Evolutionary conservation across 2,329 filamentous ascomycete species (phyloP).

Genomic region (Colletotrichum caudatum): DNA sequence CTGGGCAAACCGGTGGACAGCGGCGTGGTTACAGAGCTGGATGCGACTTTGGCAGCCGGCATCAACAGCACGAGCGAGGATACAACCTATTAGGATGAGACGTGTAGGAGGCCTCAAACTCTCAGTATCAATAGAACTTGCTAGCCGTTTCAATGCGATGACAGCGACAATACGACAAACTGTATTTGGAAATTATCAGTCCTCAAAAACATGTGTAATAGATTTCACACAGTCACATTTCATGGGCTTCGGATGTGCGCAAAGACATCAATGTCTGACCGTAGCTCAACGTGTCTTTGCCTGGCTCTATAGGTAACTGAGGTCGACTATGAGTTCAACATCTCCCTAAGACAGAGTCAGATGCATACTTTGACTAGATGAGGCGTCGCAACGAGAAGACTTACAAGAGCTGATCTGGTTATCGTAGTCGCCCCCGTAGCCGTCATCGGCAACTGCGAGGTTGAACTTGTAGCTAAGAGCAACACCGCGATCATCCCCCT

Average conservation of each 20-base stretch:
- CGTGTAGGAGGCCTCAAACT: too few species aligned
- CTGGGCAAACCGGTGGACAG: constrained; percentile 35
- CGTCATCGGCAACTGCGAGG: constrained; percentile 5
- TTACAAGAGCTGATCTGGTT: constrained; percentile 38
- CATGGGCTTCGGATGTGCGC: neutral
- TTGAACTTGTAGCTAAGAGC: constrained; percentile 34
- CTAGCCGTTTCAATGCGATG: neutral
- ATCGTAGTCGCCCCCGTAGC: constrained; percentile 33
- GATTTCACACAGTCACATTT: neutral
- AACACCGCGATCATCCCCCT: constrained; percentile 34
- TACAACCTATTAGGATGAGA: constrained; percentile 25
- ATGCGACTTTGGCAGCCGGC: constrained; percentile 34
- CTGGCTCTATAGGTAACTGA: neutral
- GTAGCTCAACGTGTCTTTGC: too few species aligned
- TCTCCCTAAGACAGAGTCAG: constrained; percentile 20
- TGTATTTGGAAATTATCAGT: rapidly evolving
- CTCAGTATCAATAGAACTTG: neutral
- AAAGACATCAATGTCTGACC: neutral
- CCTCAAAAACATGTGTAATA: neutral
- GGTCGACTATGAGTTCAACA: constrained; percentile 1
- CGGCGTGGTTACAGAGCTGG: constrained; percentile 36
- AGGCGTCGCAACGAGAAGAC: neutral
- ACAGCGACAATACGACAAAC: too few species aligned
- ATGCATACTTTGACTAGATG: too few species aligned
- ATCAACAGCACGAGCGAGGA: constrained; percentile 35